These are phyloP conservation scores for Ramaria rubella DNA, from an alignment of 768 basidiomycete genomes.

Conservation along the genomic window DNA sequence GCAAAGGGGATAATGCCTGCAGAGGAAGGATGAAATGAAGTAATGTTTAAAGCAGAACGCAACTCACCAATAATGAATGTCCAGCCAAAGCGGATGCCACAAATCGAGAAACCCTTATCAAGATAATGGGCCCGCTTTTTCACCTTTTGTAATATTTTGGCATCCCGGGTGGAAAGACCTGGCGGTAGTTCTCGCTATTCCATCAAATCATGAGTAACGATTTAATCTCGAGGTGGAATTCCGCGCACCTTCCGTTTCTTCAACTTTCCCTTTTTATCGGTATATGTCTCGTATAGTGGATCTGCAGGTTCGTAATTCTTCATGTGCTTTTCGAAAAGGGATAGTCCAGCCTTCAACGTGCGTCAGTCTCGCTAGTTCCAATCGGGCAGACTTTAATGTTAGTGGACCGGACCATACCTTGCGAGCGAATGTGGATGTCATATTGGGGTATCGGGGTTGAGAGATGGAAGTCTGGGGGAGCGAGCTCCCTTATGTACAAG, in stretches of 20 bases:
- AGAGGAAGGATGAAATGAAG: background rate
- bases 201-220: background rate
- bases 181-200: slow-evolving; percentile 57
- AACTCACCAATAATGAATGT: slow-evolving; percentile 58
- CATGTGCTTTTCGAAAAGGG: slow-evolving; percentile 58
- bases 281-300: slow-evolving; percentile 64
- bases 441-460: too few species aligned
- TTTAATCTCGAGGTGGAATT: background rate
- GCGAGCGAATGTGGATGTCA: background rate
- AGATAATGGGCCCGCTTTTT: slow-evolving; percentile 76
- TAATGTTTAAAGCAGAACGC: background rate
- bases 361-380: too few species aligned
- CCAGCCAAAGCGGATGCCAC: slow-evolving; percentile 83
- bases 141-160: slow-evolving; percentile 65
- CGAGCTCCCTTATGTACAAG: background rate
- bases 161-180: slow-evolving; percentile 72
- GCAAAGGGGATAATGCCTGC: slow-evolving; percentile 61
- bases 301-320: slow-evolving; percentile 64
- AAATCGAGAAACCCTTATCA: slow-evolving; percentile 78
- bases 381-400: background rate
- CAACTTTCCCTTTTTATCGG: slow-evolving; percentile 48
- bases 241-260: slow-evolving; percentile 49
- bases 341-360: slow-evolving; percentile 50
- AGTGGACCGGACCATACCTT: background rate
- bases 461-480: background rate